phyloP scores from a whole-genome alignment of 306 rosid species.

The Sechiopsis laciniata region DNA sequence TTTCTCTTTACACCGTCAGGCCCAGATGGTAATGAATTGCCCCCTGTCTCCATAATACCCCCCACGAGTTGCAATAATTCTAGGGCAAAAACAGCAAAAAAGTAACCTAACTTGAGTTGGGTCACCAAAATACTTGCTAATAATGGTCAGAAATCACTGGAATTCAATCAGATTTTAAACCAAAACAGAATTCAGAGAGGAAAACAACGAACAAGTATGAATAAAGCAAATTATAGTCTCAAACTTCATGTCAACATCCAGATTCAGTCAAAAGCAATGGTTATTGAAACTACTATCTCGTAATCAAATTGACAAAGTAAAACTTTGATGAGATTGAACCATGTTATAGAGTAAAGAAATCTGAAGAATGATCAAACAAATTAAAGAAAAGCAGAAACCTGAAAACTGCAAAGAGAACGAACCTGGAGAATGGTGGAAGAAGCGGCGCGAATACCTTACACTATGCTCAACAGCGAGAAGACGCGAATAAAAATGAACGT shows the following conservation, averaged over 20 bases:
- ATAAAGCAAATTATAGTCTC: background rate
- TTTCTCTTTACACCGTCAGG: constrained; percentile 79
- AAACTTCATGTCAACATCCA: background rate
- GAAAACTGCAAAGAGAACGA: background rate
- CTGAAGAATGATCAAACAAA: background rate
- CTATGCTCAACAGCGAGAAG: constrained; percentile 1
- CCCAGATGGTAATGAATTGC: constrained; percentile 68
- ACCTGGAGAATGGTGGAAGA: constrained; percentile 6
- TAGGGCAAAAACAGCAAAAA: constrained; percentile 13
- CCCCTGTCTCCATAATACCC: constrained; percentile 61
- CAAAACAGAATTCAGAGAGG: background rate
- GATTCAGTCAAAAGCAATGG: background rate
- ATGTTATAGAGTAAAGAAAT: background rate
- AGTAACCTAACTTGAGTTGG: background rate
- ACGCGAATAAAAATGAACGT: background rate
- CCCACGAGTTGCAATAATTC: constrained; percentile 7
- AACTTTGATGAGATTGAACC: background rate
- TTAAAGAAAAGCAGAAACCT: background rate
- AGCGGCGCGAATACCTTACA: background rate
- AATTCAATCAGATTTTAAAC: constrained; percentile 2
- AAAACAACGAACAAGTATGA: background rate
- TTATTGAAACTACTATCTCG: background rate
- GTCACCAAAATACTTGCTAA: constrained; percentile 1
- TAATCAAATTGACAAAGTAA: background rate
- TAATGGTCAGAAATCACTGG: background rate